Evolutionary conservation across 2,329 filamentous ascomycete species (phyloP).

Genomic region (Colletotrichum navitas): DNA sequence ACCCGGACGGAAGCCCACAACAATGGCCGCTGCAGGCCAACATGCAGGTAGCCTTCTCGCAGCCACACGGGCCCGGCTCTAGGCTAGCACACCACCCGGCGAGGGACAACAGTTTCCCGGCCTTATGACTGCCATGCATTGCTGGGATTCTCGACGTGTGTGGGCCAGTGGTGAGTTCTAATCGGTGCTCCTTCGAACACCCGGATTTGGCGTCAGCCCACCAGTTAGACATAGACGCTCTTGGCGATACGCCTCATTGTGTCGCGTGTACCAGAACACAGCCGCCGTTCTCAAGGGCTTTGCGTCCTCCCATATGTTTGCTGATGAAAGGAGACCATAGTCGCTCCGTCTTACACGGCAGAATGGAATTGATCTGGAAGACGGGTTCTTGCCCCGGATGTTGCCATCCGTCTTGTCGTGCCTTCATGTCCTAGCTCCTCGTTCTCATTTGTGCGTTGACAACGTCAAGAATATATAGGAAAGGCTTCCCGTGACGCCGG

Average conservation of each 20-base stretch:
- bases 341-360: neutral
- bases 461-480: neutral
- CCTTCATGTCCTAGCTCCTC: conserved; percentile 4
- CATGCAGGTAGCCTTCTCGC: conserved; percentile 35
- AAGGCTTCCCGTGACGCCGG: conserved; percentile 18
- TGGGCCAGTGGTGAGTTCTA: neutral
- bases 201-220: neutral
- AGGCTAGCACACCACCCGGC: neutral
- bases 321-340: too few species aligned
- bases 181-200: neutral
- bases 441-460: neutral
- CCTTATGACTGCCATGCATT: neutral
- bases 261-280: neutral
- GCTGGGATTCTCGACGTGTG: neutral
- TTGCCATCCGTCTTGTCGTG: conserved; percentile 25
- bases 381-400: conserved; percentile 7
- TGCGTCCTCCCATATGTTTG: neutral
- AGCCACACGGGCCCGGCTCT: conserved; percentile 10
- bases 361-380: conserved; percentile 9
- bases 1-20: conserved; percentile 23
- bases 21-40: conserved; percentile 8
- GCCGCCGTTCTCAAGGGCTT: neutral
- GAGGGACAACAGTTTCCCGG: neutral
- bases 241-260: neutral
- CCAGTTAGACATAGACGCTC: neutral